Evolutionary conservation across 805 yeast species (phyloP), one percentile per base, ranked within the genome.

Genomic region (Spencermartinsiella europaea): DNA sequence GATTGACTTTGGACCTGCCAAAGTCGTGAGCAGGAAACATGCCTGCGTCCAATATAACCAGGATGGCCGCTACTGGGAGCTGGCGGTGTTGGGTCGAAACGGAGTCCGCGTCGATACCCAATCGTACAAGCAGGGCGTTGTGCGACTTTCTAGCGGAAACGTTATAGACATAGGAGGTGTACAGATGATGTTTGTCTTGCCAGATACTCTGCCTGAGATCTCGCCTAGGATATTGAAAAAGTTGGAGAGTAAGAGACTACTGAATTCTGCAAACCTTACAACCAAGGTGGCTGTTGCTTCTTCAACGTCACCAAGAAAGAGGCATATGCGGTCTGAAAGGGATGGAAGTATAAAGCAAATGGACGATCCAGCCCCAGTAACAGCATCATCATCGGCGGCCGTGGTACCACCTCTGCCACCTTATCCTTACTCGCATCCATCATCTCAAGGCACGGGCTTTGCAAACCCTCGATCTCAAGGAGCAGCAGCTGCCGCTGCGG

Each of bases 181-280:
- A 8, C 98, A 93, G 67, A 93, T 93, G 98, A 91, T 93, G 95
- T 93, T 93, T 62, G 93, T 93, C 34, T 71, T 93, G 54, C 99
- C 99, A 1, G 97, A 90, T 63, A 80, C 86, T 3, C 79, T 80
- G 10, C 96, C 96, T 2, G 69, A 67, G 28, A 73, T 90, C 5
- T 76, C 85, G 3, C 62, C 59, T 17, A 48, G 51, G 10, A 37
- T 46, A 28, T n/a, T 21, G 19, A 31, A 34, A 5, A 16, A 34
- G 14, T 27, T 40, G 16, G 25, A 21, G 5, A 27, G 16, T 15
- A 20, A 15, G 22, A n/a, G 3, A 5, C 12, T 38, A 19, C 16
- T 16, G 12, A 14, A 14, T 4, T 42, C 45, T 33, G 12, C 31
- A 25, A 25, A 25, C 12, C 10, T 12, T 25, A 7, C 31, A 7